Percentiles rank a stretch among this genome's conserved stretches.
phyloP scores from a whole-genome alignment of 2,329 filamentous ascomycete genomes.

The Aspergillus sp. region DNA sequence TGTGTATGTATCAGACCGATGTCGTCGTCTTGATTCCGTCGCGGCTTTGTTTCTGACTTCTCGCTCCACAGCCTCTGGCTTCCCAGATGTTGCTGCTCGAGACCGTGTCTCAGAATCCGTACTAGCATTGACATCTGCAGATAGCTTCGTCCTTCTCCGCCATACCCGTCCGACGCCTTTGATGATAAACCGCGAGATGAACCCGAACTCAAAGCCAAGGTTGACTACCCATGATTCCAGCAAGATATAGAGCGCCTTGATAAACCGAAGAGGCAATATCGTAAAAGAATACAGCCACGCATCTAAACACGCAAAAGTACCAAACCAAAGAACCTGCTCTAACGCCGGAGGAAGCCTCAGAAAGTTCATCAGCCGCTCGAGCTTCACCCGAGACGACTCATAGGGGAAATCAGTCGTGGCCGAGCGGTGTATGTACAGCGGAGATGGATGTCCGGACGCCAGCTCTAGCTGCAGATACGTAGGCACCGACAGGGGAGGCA shows the following conservation, averaged over 20 bases:
- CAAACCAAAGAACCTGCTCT: slow-evolving; percentile 82
- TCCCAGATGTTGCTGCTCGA: slow-evolving; percentile 10
- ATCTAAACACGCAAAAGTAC: slow-evolving; percentile 84
- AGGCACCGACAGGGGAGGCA: slow-evolving; percentile 59
- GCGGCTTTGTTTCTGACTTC: slow-evolving; percentile 13
- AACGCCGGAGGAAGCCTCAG: slow-evolving; percentile 74
- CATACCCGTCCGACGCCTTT: slow-evolving; percentile 75
- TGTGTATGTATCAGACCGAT: slow-evolving; percentile 20
- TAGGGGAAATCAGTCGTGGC: slow-evolving; percentile 64
- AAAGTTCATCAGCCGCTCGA: slow-evolving; percentile 87
- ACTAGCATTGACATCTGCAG: slow-evolving; percentile 10
- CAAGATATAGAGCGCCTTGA: slow-evolving; percentile 73
- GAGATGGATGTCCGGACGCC: slow-evolving; percentile 56
- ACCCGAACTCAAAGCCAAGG: slow-evolving; percentile 65
- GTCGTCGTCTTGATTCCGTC: slow-evolving; percentile 20
- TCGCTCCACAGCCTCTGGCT: slow-evolving; percentile 16
- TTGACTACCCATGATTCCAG: slow-evolving; percentile 73
- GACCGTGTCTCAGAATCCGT: slow-evolving; percentile 16
- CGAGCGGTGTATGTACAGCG: slow-evolving; percentile 59
- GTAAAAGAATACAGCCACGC: slow-evolving; percentile 97
- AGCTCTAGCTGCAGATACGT: slow-evolving; percentile 64
- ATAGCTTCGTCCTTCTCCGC: slow-evolving; percentile 46
- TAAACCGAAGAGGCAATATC: slow-evolving; percentile 83
- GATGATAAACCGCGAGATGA: slow-evolving; percentile 72
- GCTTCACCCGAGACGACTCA: slow-evolving; percentile 87